Evolutionary conservation across 129 eudicot genomes (phyloP).

Genomic region (Erigeron canadensis): DNA sequence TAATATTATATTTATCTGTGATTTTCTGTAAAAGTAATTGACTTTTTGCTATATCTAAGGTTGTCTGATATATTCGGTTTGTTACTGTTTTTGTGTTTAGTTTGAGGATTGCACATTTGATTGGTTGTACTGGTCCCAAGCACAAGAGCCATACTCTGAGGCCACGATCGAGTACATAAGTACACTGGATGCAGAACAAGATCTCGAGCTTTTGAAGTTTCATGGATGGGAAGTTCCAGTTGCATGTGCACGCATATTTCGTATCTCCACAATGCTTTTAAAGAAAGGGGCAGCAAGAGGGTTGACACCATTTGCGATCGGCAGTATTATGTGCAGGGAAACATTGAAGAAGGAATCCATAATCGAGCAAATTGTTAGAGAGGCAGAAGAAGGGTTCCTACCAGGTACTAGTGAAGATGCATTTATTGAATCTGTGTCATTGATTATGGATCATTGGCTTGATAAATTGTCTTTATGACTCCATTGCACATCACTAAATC

Average conservation of each 20-base stretch:
- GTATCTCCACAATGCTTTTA: conserved; percentile 65
- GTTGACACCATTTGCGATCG: conserved; percentile 47
- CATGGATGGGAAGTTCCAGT: conserved; percentile 50
- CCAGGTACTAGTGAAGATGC: conserved; percentile 54
- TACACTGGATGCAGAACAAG: conserved; percentile 52
- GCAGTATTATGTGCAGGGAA: conserved; percentile 58
- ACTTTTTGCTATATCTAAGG: no score
- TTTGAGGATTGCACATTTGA: conserved; percentile 22
- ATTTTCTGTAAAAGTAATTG: no score
- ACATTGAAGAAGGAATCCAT: conserved; percentile 51
- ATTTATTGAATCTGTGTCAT: conserved; percentile 43
- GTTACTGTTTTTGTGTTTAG: conserved; percentile 31
- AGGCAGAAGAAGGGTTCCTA: conserved; percentile 40
- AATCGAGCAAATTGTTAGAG: conserved; percentile 53
- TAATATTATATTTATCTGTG: no score
- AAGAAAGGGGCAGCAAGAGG: conserved; percentile 59
- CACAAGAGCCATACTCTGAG: conserved; percentile 43
- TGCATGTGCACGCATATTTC: conserved; percentile 51
- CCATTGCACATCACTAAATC: no score
- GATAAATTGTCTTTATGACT: neutral
- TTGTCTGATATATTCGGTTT: no score
- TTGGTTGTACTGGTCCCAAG: conserved; percentile 73
- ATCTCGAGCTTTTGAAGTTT: conserved; percentile 42
- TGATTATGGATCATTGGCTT: conserved; percentile 46
- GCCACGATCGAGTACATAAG: conserved; percentile 46